Evolutionary conservation across 768 basidiomycete genomes (phyloP).

Genomic region (Pisolithus tinctorius): DNA sequence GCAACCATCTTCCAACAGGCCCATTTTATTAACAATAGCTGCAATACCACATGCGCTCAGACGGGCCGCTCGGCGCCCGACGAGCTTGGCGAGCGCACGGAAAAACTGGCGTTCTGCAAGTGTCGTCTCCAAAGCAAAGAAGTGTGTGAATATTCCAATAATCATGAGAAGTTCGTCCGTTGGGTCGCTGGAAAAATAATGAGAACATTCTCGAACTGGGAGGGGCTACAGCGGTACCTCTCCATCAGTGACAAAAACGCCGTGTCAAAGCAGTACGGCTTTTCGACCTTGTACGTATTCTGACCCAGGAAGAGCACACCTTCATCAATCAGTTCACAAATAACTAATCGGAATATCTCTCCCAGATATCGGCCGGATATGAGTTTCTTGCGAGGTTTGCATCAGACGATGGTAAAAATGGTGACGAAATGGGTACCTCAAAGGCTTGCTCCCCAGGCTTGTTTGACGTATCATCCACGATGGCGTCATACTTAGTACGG

Average conservation of each 20-base stretch:
- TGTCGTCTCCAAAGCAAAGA: slow-evolving; percentile 95
- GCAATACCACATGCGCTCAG: slow-evolving; percentile 95
- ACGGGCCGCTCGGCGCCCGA: slow-evolving; percentile 84
- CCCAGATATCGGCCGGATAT: slow-evolving; percentile 95
- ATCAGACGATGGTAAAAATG: not conserved
- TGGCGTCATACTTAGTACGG: slow-evolving; percentile 88
- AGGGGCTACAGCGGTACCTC: slow-evolving; percentile 39
- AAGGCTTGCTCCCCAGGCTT: slow-evolving; percentile 95
- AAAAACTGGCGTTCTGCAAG: slow-evolving; percentile 96
- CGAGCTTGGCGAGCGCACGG: slow-evolving; percentile 84
- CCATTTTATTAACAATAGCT: slow-evolving; percentile 92
- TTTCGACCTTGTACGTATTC: slow-evolving; percentile 97
- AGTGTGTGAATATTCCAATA: slow-evolving; percentile 95
- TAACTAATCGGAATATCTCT: slow-evolving; percentile 90
- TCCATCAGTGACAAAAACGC: slow-evolving; percentile 97
- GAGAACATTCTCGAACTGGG: not conserved
- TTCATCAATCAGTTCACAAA: slow-evolving; percentile 93
- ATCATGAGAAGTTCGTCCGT: slow-evolving; percentile 96
- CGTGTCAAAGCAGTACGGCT: slow-evolving; percentile 88
- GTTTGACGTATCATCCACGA: slow-evolving; percentile 91
- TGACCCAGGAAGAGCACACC: slow-evolving; percentile 97
- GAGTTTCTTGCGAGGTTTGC: slow-evolving; percentile 56
- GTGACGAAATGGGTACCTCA: slow-evolving; percentile 47
- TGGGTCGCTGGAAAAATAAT: slow-evolving; percentile 57
- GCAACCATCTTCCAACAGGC: slow-evolving; percentile 86